Base-by-base conservation (phyloP, 352 stramenopile genomes). In the Aphanomyces cochlioides region DNA sequence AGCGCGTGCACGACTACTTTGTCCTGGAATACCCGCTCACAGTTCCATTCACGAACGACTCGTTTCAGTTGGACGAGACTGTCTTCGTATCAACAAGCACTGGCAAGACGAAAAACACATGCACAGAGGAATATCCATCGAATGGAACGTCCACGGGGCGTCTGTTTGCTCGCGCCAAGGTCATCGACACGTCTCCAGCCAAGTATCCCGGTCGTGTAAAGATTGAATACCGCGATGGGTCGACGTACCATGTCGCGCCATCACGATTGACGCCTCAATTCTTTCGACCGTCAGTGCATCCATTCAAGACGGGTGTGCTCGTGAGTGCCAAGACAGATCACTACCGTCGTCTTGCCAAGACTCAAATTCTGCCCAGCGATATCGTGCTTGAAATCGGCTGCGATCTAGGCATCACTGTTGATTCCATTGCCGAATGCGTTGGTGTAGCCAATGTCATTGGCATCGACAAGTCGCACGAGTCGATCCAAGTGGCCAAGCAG, bases 401-500 rank as follows among this genome's bases (percentile, higher is more conserved):
- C 39, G 57, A 66, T 21, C 57, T 66, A 37, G 57, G 57, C 57
- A 19, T 41, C 34, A 66, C 57, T 5, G 57, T 66, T 8, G 57
- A 66, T 7, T 47, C 21, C 10, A 21, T 66, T 13, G 34, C 57
- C 5, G 57, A 66, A 8, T 50, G 15, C 5, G 57, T 66, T 4
- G 57, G 57, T 8, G 5, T 34, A 15, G 36, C 28, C n/a, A 66
- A 66, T 10, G 57, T 48, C 5, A 66, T 48, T 10, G 57, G 57
- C 37, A 5, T 66, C 28, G 57, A 66, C 57, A 66, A 66, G 57
- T 66, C 57, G 15, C 12, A 38, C 36, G 57, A 66, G 15, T 66
- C 57, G 57, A 66, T 66, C 21, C 13, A 13, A 7, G 39, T 66
- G 7, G 57, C 57, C 21, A 66, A 66, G 36, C 15, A 28, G 10